Evolutionary conservation across 768 basidiomycete species (phyloP).

Genomic region (Myochromella boudieri): DNA sequence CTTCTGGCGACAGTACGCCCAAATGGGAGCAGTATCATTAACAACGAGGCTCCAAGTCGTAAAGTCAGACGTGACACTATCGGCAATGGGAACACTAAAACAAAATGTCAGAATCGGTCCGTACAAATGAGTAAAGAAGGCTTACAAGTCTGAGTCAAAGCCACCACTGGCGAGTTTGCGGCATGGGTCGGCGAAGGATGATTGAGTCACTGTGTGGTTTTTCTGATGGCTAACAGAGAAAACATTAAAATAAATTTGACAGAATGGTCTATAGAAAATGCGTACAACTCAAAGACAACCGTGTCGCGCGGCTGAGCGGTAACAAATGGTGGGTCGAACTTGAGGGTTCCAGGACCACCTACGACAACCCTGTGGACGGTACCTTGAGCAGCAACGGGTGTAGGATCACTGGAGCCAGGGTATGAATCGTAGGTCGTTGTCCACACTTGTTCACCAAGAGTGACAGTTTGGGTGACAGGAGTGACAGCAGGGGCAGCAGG

Average conservation of each 20-base stretch:
- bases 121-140: slow-evolving; percentile 3
- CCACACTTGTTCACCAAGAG: slow-evolving; percentile 44
- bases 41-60: slow-evolving; percentile 59
- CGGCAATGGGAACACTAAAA: slow-evolving; percentile 39
- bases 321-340: slow-evolving; percentile 51
- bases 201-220: slow-evolving; percentile 69
- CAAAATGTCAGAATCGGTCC: background rate
- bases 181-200: slow-evolving; percentile 62
- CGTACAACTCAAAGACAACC: slow-evolving; percentile 62
- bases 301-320: slow-evolving; percentile 52
- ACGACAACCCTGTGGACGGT: slow-evolving; percentile 53
- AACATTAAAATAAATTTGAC: background rate
- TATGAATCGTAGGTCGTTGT: slow-evolving; percentile 60
- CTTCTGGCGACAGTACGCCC: slow-evolving; percentile 50
- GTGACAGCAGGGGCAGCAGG: slow-evolving; percentile 46
- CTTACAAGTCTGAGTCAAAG: slow-evolving; percentile 62
- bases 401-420: slow-evolving; percentile 52
- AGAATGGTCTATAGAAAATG: background rate
- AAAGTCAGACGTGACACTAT: slow-evolving; percentile 39
- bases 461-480: slow-evolving; percentile 48
- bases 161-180: slow-evolving; percentile 40
- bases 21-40: slow-evolving; percentile 56
- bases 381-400: slow-evolving; percentile 47
- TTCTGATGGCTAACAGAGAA: slow-evolving; percentile 47
- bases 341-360: slow-evolving; percentile 46